Conservation (phyloP, 2,329 filamentous ascomycete species). For the Talaromyces islandicus region DNA sequence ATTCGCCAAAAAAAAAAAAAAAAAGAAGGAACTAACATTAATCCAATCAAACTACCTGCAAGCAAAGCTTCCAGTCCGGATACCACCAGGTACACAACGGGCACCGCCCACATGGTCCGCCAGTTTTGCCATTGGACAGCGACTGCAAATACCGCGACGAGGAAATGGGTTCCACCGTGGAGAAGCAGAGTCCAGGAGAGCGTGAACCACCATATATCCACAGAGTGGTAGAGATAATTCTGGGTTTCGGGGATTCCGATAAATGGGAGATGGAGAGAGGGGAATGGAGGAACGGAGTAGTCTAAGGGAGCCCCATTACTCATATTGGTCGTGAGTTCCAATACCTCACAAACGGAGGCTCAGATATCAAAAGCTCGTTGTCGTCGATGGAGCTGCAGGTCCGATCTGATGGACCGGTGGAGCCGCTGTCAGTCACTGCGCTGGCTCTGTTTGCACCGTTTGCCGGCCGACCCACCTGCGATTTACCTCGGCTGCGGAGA, state of each 20-base stretch:
- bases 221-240: constrained; percentile 64
- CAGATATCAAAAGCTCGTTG: not conserved
- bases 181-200: constrained; percentile 79
- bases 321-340: not conserved
- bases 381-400: not conserved
- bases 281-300: constrained; percentile 68
- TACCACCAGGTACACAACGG: constrained; percentile 63
- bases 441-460: not conserved
- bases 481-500: constrained; percentile 2
- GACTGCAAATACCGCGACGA: constrained; percentile 65
- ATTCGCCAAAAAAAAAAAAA: not conserved
- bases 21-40: constrained; percentile 56
- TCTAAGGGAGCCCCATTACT: constrained; percentile 45
- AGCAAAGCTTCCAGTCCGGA: constrained; percentile 72
- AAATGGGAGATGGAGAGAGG: constrained; percentile 73
- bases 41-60: constrained; percentile 73
- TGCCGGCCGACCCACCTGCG: not conserved
- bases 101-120: constrained; percentile 60
- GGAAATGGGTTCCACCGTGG: constrained; percentile 68
- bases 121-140: constrained; percentile 56
- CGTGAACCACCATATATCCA: constrained; percentile 82
- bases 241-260: constrained; percentile 51
- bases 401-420: not conserved
- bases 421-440: not conserved
- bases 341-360: not conserved